A percentile compares a stretch with the other conserved stretches of the same genome.
Conservation (phyloP, 139 green algal genomes). For the Picochlorum sp. region DNA sequence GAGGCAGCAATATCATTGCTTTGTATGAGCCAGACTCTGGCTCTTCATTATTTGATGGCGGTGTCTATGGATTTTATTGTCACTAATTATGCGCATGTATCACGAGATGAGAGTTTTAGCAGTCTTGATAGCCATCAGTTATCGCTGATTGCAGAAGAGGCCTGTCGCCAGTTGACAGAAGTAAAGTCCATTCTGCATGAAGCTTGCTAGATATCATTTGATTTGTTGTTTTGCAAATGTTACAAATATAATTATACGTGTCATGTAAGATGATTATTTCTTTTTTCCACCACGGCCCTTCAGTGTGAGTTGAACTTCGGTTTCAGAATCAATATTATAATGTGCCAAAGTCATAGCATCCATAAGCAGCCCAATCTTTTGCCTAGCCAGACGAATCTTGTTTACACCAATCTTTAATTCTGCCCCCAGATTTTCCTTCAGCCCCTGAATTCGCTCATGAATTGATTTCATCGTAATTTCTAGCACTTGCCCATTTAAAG, state of each 20-base stretch:
- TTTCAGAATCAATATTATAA: conserved; percentile 67
- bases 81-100: neutral
- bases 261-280: conserved; percentile 18
- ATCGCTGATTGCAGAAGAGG: conserved; percentile 25
- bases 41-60: conserved; percentile 26
- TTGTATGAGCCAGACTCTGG: conserved; percentile 35
- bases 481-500: conserved; percentile 66
- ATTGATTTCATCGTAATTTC: conserved; percentile 60
- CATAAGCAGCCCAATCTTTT: conserved; percentile 55
- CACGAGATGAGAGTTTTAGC: neutral
- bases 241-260: neutral
- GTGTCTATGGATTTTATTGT: conserved; percentile 45
- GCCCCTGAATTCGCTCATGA: conserved; percentile 30
- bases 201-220: no score
- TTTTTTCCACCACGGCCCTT: conserved; percentile 65
- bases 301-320: conserved; percentile 47
- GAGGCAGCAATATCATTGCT: conserved; percentile 39
- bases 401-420: conserved; percentile 50
- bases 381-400: conserved; percentile 60
- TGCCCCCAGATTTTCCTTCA: conserved; percentile 54
- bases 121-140: conserved; percentile 14
- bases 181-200: neutral
- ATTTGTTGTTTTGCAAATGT: no score
- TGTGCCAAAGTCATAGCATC: conserved; percentile 65
- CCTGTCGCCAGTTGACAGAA: conserved; percentile 1